Conservation (phyloP, 495 filamentous ascomycete genomes). For the Aspergillus asperescens region DNA sequence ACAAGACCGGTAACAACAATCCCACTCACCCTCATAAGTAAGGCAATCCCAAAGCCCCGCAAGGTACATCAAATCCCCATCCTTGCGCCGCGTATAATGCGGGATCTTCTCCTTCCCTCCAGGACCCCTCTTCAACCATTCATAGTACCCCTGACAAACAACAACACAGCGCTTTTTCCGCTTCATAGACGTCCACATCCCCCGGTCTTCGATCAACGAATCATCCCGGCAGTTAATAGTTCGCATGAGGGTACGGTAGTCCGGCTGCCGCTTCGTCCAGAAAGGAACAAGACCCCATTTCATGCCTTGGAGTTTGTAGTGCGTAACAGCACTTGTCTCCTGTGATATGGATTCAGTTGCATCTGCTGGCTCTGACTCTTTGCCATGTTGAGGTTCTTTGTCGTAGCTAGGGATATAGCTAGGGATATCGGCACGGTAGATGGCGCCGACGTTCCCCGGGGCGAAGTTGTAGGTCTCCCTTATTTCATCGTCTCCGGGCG, state of each 20-base stretch:
- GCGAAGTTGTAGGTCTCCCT: slow-evolving; percentile 90
- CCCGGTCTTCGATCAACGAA: slow-evolving; percentile 65
- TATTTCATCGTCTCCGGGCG: slow-evolving; percentile 66
- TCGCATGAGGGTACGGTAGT: slow-evolving; percentile 69
- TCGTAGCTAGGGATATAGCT: slow-evolving; percentile 11
- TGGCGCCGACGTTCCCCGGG: slow-evolving; percentile 75
- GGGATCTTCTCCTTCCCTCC: slow-evolving; percentile 74
- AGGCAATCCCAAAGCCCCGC: slow-evolving; percentile 92
- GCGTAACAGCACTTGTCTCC: slow-evolving; percentile 27
- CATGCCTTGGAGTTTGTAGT: slow-evolving; percentile 84
- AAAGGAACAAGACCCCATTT: slow-evolving; percentile 91
- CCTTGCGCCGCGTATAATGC: slow-evolving; percentile 73
- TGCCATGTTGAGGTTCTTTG: slow-evolving; percentile 8
- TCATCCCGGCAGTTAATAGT: slow-evolving; percentile 97
- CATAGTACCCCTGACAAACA: slow-evolving; percentile 87
- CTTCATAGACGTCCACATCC: slow-evolving; percentile 93
- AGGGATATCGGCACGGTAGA: slow-evolving; percentile 70
- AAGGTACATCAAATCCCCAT: slow-evolving; percentile 80
- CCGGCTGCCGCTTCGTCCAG: slow-evolving; percentile 79
- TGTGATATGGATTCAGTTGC: not conserved
- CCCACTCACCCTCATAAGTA: slow-evolving; percentile 65
- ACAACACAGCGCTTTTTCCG: slow-evolving; percentile 80
- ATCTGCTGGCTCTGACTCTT: slow-evolving; percentile 1
- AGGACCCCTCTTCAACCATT: slow-evolving; percentile 80
- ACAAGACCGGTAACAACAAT: too few relatives aligned